Base-by-base conservation (phyloP, 208 protist species). In the Crithidia fasciculata region DNA sequence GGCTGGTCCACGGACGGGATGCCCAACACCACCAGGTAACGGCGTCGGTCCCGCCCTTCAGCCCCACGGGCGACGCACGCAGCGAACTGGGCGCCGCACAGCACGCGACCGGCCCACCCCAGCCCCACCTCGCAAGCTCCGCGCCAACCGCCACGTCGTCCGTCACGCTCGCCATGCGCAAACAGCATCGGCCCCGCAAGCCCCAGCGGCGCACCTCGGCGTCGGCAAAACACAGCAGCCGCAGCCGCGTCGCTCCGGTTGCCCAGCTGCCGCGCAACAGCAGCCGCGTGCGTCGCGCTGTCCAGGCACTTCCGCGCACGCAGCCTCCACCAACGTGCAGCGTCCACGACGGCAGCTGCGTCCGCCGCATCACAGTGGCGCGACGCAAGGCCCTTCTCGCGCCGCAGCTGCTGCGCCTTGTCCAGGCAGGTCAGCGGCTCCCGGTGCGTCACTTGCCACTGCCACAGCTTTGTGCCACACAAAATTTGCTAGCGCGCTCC, bases 151-250 rank as follows among this genome's bases (percentile, higher is more conserved):
- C 50, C 3, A 76, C 47, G 57, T 69, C 71, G 63, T 76, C 71
- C 50, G 71, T 69, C 45, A 69, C 71, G 71, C 71, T 76, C 53
- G 53, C 36, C 62, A 69, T 76, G n/a, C 45, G 61, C 71, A 18
- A 69, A 47, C 40, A 69, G 61, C 59, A 69, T 68, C 43, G 71
- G 71, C 40, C 69, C 69, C 18, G 64, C 50, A 40, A 55, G 60
- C 13, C 69, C 69, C 0, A 74, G 71, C 50, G 60, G 53, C 5
- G 71, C 61, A 5, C n/a, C 39, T 52, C 18, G 41, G 40, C 41
- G 71, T 68, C 41, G 59, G n/a, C n/a, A 61, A 54, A 47, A 76
- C 71, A 36, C 45, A 15, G 28, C 3, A 19, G 43, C 55, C 54
- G 54, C 37, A 19, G 39, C 36, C 57, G 15, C 57, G 13, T 45